Conservation (phyloP, 208 protist species). For the Endotrypanum monterogeii region DNA sequence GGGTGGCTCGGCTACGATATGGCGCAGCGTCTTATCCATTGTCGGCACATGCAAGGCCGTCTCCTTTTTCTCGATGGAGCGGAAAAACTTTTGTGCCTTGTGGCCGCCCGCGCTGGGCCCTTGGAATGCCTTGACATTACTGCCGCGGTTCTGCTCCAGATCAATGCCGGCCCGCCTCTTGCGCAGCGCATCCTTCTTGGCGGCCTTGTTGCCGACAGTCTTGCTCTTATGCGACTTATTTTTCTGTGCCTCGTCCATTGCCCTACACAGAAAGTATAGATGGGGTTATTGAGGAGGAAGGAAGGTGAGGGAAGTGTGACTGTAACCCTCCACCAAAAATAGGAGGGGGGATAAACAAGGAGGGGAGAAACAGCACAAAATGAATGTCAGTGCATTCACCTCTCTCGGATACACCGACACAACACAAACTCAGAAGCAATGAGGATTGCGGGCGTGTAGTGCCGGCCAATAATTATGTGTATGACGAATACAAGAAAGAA, state of each 20-base stretch:
- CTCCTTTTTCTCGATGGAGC: constrained; percentile 89
- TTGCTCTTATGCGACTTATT: constrained; percentile 92
- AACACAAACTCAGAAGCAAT: too few relatives aligned
- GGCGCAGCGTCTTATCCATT: constrained; percentile 85
- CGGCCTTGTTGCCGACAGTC: constrained; percentile 83
- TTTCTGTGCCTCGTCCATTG: constrained; percentile 70
- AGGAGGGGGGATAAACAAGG: background rate
- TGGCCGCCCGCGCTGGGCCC: constrained; percentile 60
- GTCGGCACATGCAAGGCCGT: constrained; percentile 78
- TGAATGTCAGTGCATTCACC: too few relatives aligned
- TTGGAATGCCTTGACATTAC: constrained; percentile 93
- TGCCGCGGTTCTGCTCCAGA: constrained; percentile 89
- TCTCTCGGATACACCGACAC: too few relatives aligned
- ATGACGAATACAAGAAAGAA: too few relatives aligned
- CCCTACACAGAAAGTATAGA: background rate
- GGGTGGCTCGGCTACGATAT: constrained; percentile 92
- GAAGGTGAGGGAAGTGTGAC: too few relatives aligned
- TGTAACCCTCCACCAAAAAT: background rate
- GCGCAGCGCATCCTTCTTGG: constrained; percentile 84
- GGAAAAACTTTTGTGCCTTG: constrained; percentile 84
- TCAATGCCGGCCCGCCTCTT: constrained; percentile 91
- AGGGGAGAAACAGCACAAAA: too few relatives aligned
- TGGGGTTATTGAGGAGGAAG: background rate
- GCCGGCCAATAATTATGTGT: too few relatives aligned
- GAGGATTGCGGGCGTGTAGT: too few relatives aligned